Evolutionary conservation across 2,329 filamentous ascomycete genomes (phyloP), one percentile per base, ranked within the genome.

Genomic region (Colletotrichum sp.): DNA sequence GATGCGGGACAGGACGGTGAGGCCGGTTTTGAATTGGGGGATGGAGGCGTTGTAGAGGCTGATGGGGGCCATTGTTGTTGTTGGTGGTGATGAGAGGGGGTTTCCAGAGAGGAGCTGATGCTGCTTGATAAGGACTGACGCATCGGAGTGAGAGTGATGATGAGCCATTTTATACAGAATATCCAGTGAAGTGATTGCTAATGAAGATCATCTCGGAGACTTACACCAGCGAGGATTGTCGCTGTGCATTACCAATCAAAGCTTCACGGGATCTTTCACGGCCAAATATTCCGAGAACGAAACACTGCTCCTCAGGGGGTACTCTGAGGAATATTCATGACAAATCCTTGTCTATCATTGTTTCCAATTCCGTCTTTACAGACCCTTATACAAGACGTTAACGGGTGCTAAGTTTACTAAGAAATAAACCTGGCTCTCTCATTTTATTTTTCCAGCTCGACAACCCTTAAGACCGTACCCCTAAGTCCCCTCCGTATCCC

Each of bases 101-200:
- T 12, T 11, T 19, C 36, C 6, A 11, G 19, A 9, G 16, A n/a
- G 16, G 16, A 6, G 1, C 11, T 44, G 8, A 5, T 3, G 39
- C 6, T 9, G 8, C 13, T n/a, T n/a, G 39, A 11, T 44, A 5
- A 11, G 5, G 19, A 19, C 7, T 44, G 4, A 16, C 16, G 4
- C 8, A 16, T 44, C 5, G 2, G 1, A 44, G 36, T 19, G 15
- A 11, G 1, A 44, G 9, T 39, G 4, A 8, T 16, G 15, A 8
- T 15, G 1, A 19, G 6, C 36, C 19, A 44, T 12, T 22, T 22
- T 48, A 48, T 48, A 48, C 11, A 3, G 11, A 5, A 3, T 4
- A 7, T 13, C 0, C 11, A 22, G 2, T 2, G 2, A 8, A 48
- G 6, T 3, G n/a, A 22, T 48, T 22, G 44, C 3, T 48, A 7